phyloP scores from a whole-genome alignment of 805 yeast species.

The Ogataea nonfermentans region DNA sequence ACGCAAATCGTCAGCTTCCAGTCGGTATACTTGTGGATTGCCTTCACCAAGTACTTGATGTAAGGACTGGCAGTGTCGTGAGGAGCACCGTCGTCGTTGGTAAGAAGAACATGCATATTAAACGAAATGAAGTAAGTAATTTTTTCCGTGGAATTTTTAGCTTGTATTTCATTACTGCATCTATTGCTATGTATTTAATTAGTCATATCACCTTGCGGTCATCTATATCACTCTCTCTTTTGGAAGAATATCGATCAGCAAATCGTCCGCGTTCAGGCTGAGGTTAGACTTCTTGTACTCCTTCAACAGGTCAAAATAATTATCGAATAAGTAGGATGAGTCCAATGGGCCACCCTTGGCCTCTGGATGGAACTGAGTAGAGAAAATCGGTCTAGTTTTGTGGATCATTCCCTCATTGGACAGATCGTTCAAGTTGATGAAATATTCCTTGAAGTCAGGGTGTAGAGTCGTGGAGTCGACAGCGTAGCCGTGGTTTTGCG shows the following conservation, averaged over 20 bases:
- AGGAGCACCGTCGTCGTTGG: constrained; percentile 97
- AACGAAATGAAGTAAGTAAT: constrained; percentile 11
- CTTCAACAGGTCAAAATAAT: constrained; percentile 70
- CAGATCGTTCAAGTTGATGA: constrained; percentile 90
- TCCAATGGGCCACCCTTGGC: constrained; percentile 99
- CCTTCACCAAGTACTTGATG: constrained; percentile 74
- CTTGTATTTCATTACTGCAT: constrained; percentile 5
- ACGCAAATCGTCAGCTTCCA: constrained; percentile 86
- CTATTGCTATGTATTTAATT: not conserved
- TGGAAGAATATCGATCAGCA: constrained; percentile 61
- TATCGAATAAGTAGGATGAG: constrained; percentile 87
- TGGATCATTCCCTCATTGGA: constrained; percentile 98
- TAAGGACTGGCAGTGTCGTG: constrained; percentile 79
- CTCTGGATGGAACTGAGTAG: constrained; percentile 98
- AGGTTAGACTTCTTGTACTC: constrained; percentile 49
- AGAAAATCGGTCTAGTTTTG: constrained; percentile 80
- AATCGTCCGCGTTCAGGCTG: constrained; percentile 41
- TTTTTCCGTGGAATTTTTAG: constrained; percentile 1
- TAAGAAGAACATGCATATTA: constrained; percentile 40
- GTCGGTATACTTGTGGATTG: constrained; percentile 59
- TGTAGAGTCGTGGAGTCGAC: constrained; percentile 81
- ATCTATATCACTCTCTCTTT: constrained; percentile 56
- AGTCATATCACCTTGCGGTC: not conserved
- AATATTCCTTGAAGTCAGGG: constrained; percentile 78
- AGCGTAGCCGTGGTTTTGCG: constrained; percentile 98